phyloP scores from a whole-genome alignment of 2,329 filamentous ascomycete genomes.

The Teratosphaeria epicoccoides region DNA sequence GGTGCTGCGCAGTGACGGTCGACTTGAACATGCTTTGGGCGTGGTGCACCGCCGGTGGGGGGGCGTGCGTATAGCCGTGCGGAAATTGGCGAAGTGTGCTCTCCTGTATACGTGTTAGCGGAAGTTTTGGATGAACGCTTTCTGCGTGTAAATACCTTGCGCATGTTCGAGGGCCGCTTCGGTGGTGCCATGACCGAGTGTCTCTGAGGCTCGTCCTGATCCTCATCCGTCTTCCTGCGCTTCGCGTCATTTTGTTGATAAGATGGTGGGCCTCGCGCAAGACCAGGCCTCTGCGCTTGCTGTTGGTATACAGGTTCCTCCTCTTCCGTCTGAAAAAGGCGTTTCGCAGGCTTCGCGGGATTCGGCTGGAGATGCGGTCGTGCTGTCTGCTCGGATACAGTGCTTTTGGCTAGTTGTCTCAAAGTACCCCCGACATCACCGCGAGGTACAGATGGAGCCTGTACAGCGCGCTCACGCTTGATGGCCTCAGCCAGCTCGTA shows the following conservation, averaged over 20 bases:
- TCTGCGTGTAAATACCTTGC: slow-evolving; percentile 48
- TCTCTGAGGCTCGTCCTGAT: slow-evolving; percentile 49
- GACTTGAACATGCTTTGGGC: slow-evolving; percentile 49
- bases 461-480: slow-evolving; percentile 25
- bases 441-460: slow-evolving; percentile 29
- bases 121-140: not conserved
- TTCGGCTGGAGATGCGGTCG: slow-evolving; percentile 52
- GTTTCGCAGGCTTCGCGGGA: slow-evolving; percentile 63
- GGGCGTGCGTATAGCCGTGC: slow-evolving; percentile 51
- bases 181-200: slow-evolving; percentile 69
- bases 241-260: slow-evolving; percentile 63
- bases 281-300: slow-evolving; percentile 47
- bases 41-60: slow-evolving; percentile 41
- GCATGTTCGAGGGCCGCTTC: slow-evolving; percentile 66
- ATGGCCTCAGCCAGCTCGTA: slow-evolving; percentile 27
- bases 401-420: slow-evolving; percentile 50
- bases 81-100: slow-evolving; percentile 46
- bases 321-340: slow-evolving; percentile 56
- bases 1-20: slow-evolving; percentile 56
- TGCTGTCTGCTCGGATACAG: slow-evolving; percentile 52
- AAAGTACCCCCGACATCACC: slow-evolving; percentile 41
- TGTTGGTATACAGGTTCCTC: slow-evolving; percentile 50
- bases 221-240: slow-evolving; percentile 66
- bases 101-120: slow-evolving; percentile 38
- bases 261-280: slow-evolving; percentile 40